These are phyloP conservation scores for Polytrichum commune DNA, from an alignment of 225 moss, liverwort and hornwort genomes.

Conservation along the genomic window DNA sequence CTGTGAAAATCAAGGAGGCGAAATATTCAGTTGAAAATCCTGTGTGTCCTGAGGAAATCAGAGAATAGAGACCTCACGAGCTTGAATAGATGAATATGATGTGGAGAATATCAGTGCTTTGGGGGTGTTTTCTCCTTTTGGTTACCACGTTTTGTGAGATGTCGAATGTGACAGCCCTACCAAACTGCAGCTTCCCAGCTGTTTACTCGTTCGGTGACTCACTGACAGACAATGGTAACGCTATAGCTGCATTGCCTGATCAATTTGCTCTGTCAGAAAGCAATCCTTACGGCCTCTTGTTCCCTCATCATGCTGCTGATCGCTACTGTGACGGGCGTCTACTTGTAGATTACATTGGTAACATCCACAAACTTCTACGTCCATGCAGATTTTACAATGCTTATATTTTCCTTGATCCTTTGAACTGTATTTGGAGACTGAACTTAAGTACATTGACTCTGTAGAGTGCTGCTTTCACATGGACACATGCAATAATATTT, in stretches of 20 bases:
- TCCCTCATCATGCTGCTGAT: constrained; percentile 62
- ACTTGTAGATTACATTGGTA: constrained; percentile 53
- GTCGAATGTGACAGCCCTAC: constrained; percentile 1
- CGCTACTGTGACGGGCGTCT: constrained; percentile 64
- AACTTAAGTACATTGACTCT: too few relatives aligned
- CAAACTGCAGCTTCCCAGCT: constrained; percentile 45
- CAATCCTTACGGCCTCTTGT: constrained; percentile 40
- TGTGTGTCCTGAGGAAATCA: too few relatives aligned
- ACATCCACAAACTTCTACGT: too few relatives aligned
- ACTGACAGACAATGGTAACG: constrained; percentile 42
- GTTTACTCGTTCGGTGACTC: constrained; percentile 70
- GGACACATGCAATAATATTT: too few relatives aligned
- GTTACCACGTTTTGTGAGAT: not conserved
- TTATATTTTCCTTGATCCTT: too few relatives aligned
- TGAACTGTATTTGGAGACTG: too few relatives aligned
- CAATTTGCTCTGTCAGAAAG: constrained; percentile 37
- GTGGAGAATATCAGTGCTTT: not conserved
- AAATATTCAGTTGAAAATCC: too few relatives aligned
- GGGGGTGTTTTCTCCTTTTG: not conserved
- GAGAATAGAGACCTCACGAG: too few relatives aligned
- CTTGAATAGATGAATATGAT: not conserved
- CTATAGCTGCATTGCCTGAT: constrained; percentile 44
- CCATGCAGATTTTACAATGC: too few relatives aligned
- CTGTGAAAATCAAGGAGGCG: too few relatives aligned
- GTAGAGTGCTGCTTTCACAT: too few relatives aligned